A percentile compares a stretch with the other conserved stretches of the same genome.
phyloP scores from a whole-genome alignment of 2,329 filamentous ascomycete species.

The Leptographium wingfieldii region DNA sequence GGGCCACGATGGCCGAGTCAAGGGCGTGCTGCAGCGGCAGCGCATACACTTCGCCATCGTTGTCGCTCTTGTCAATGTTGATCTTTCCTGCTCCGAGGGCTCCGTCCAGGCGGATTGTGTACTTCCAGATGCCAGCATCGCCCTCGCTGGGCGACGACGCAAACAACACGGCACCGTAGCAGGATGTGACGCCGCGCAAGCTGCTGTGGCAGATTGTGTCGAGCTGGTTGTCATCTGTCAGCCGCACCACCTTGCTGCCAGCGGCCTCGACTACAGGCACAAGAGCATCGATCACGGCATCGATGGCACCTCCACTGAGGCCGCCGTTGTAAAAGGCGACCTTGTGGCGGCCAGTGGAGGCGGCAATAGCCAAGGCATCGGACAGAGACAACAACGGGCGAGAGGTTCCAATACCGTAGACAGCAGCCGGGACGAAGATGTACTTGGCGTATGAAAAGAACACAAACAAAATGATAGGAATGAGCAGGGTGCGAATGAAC shows the following conservation, averaged over 20 bases:
- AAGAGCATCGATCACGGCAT: conserved; percentile 53
- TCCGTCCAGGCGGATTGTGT: conserved; percentile 68
- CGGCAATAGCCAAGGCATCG: conserved; percentile 47
- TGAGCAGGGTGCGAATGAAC: conserved; percentile 42
- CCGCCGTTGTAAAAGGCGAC: conserved; percentile 73
- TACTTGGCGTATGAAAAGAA: conserved; percentile 65
- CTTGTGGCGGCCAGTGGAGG: conserved; percentile 46
- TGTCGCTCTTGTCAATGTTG: conserved; percentile 48
- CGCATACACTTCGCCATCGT: conserved; percentile 62
- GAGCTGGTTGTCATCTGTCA: conserved; percentile 18
- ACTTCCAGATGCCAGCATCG: conserved; percentile 61
- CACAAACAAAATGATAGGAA: conserved; percentile 44
- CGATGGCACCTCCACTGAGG: conserved; percentile 54
- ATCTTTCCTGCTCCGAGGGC: conserved; percentile 53
- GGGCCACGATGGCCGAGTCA: conserved; percentile 54
- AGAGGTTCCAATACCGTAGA: conserved; percentile 57
- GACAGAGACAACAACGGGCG: conserved; percentile 49
- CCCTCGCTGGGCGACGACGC: conserved; percentile 64
- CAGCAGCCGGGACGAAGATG: conserved; percentile 66
- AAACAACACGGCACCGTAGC: conserved; percentile 63
- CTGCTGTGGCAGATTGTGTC: conserved; percentile 41
- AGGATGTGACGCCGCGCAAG: conserved; percentile 52
- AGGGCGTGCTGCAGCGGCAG: conserved; percentile 70
- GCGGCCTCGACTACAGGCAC: conserved; percentile 41
- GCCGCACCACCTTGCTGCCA: conserved; percentile 30